Percentiles rank a stretch among this genome's conserved stretches.
Conservation (phyloP, 306 rosid genomes). For the Prunus padus region DNA sequence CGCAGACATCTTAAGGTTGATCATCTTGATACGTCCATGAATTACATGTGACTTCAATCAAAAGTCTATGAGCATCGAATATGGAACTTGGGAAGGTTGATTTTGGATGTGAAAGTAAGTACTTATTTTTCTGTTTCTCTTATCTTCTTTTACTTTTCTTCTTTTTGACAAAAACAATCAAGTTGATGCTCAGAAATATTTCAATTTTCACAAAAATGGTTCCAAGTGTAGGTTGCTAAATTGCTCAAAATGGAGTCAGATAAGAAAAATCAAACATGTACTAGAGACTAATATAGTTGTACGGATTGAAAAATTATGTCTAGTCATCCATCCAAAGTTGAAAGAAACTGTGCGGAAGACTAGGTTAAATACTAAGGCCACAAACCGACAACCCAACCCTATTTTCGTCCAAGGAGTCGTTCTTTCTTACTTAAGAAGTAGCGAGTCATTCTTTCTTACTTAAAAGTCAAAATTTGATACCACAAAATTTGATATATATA, state of each 20-base stretch:
- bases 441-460: no score
- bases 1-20: background rate
- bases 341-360: no score
- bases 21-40: conserved; percentile 20
- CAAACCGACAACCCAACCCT: no score
- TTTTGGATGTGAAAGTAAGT: conserved; percentile 24
- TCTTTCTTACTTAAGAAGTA: no score
- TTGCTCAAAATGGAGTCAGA: background rate
- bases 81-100: conserved; percentile 34
- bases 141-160: background rate
- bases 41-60: conserved; percentile 13
- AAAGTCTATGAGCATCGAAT: conserved; percentile 31
- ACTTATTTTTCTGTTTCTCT: background rate
- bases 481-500: no score
- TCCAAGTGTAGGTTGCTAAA: background rate
- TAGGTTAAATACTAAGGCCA: no score
- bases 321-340: no score
- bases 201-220: background rate
- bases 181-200: background rate
- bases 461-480: no score
- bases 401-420: no score
- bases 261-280: no score
- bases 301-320: no score
- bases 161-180: background rate
- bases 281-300: no score